phyloP scores from a whole-genome alignment of 2,329 filamentous ascomycete genomes.

The Botrytis tulipae region DNA sequence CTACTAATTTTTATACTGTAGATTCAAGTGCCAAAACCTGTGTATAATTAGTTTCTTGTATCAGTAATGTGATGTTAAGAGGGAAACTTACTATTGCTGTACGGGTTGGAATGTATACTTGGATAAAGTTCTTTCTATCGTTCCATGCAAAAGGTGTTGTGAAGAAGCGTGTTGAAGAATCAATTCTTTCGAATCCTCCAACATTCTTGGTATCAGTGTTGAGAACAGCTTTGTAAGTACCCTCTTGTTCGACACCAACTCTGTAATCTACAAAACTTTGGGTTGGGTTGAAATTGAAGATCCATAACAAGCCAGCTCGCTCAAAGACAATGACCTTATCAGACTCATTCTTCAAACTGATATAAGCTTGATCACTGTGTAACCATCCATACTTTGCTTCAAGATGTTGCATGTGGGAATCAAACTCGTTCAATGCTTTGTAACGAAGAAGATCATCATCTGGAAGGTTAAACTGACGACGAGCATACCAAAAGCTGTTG shows the following conservation, averaged over 20 bases:
- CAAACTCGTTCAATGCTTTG: conserved; percentile 89
- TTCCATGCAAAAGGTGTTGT: conserved; percentile 93
- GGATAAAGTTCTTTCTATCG: conserved; percentile 81
- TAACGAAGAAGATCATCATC: conserved; percentile 86
- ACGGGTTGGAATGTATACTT: conserved; percentile 83
- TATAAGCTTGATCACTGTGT: conserved; percentile 78
- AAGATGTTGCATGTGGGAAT: conserved; percentile 82
- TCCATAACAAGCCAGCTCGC: conserved; percentile 81
- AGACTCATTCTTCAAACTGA: conserved; percentile 87
- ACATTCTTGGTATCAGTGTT: conserved; percentile 75
- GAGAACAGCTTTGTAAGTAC: conserved; percentile 83
- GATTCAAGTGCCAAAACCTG: conserved; percentile 42
- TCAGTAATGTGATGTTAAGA: not conserved
- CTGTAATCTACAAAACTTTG: conserved; percentile 89
- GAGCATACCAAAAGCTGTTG: conserved; percentile 92
- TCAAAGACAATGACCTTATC: conserved; percentile 98
- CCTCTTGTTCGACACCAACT: conserved; percentile 78
- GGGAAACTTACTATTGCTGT: conserved; percentile 70
- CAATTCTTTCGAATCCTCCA: conserved; percentile 76
- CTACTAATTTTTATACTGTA: conserved; percentile 32
- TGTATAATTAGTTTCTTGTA: conserved; percentile 21
- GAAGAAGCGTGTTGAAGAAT: conserved; percentile 82
- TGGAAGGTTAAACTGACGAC: conserved; percentile 88
- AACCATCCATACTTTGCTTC: conserved; percentile 94
- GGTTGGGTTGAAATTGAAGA: conserved; percentile 93